phyloP scores from a whole-genome alignment of 2,329 filamentous ascomycete species.

The Aspergillus sp. region DNA sequence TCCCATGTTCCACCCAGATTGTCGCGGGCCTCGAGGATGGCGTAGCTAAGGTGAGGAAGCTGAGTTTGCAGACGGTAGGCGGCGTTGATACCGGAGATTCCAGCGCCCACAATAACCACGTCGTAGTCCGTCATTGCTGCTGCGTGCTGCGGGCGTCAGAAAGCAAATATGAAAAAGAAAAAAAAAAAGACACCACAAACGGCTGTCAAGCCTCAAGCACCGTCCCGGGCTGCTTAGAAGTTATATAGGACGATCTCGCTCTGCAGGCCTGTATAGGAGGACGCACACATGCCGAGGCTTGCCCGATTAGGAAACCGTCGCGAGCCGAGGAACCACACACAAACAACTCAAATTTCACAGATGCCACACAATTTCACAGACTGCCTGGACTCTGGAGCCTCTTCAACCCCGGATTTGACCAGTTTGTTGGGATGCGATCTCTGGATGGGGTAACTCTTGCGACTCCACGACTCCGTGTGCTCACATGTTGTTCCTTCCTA shows the following conservation, averaged over 20 bases:
- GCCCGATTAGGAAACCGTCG: constrained; percentile 19
- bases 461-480: background rate
- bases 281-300: constrained; percentile 6
- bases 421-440: background rate
- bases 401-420: background rate
- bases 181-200: background rate
- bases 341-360: background rate
- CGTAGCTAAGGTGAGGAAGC: constrained; percentile 58
- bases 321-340: constrained; percentile 8
- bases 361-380: background rate
- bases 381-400: background rate
- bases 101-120: constrained; percentile 68
- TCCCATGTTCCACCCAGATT: constrained; percentile 76
- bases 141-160: too few species aligned
- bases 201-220: background rate
- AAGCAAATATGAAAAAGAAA: background rate
- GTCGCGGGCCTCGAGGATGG: constrained; percentile 66
- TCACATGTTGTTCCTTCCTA: constrained; percentile 2
- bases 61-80: constrained; percentile 67
- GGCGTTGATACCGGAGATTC: constrained; percentile 73
- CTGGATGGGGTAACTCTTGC: constrained; percentile 7
- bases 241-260: constrained; percentile 1
- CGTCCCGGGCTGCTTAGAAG: background rate
- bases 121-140: constrained; percentile 41
- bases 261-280: background rate